Conservation (phyloP, 306 rosid genomes). For the Pueraria montana region DNA sequence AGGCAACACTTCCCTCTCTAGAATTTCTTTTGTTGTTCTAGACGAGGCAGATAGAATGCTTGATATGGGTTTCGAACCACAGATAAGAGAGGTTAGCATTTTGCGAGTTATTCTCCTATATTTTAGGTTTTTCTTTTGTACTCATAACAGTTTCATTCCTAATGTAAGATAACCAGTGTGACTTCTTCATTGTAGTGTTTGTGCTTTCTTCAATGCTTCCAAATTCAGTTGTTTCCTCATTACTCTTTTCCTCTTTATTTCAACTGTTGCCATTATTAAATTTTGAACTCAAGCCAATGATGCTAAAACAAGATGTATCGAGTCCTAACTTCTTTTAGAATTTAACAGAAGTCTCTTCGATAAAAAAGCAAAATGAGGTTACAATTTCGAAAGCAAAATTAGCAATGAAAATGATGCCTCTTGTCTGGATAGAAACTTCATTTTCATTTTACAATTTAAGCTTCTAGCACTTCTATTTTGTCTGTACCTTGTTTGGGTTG, state of each 20-base stretch:
- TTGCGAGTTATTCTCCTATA: slow-evolving; percentile 5
- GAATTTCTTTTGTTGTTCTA: slow-evolving; percentile 84
- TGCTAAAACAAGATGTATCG: slow-evolving; percentile 9
- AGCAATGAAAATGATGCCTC: neutral
- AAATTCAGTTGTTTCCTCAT: slow-evolving; percentile 37
- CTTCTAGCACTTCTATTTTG: slow-evolving; percentile 34
- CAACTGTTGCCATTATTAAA: slow-evolving; percentile 9
- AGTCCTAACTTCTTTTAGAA: slow-evolving; percentile 8
- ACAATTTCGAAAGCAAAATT: slow-evolving; percentile 8
- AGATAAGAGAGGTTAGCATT: slow-evolving; percentile 77
- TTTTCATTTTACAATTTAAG: slow-evolving; percentile 14
- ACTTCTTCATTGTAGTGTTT: slow-evolving; percentile 28
- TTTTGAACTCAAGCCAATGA: slow-evolving; percentile 2
- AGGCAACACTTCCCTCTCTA: slow-evolving; percentile 82
- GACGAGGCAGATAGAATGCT: slow-evolving; percentile 97
- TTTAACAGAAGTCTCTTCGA: slow-evolving; percentile 2
- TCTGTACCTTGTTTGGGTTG: slow-evolving; percentile 9
- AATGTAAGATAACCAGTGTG: neutral
- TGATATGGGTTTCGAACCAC: slow-evolving; percentile 96
- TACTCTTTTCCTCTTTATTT: slow-evolving; percentile 12
- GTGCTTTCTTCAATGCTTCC: slow-evolving; percentile 36
- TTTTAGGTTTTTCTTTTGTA: neutral
- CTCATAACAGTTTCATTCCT: slow-evolving; percentile 23
- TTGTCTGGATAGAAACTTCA: slow-evolving; percentile 16
- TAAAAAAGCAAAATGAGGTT: slow-evolving; percentile 27